Percentiles rank a stretch among this genome's conserved stretches.
Conservation (phyloP, 306 rosid species). For the Vachellia pachyceras region DNA sequence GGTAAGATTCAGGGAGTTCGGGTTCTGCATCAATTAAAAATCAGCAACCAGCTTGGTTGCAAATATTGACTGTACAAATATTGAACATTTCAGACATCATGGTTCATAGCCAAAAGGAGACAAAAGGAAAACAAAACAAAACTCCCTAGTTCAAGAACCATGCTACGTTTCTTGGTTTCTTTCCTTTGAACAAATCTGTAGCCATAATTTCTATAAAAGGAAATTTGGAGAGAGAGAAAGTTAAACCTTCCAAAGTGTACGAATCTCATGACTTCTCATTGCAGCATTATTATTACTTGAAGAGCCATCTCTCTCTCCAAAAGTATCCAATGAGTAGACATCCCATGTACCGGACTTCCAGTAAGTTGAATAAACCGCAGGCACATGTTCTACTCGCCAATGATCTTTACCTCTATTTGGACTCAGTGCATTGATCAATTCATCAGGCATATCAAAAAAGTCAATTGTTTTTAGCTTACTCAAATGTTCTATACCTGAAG, state of each 20-base stretch:
- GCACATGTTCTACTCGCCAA: conserved; percentile 58
- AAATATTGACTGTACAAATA: too few relatives aligned
- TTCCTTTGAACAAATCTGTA: not conserved
- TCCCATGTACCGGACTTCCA: conserved; percentile 77
- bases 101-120: not conserved
- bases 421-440: conserved; percentile 47
- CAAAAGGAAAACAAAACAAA: not conserved
- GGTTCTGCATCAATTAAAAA: not conserved
- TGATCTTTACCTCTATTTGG: conserved; percentile 55
- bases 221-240: not conserved
- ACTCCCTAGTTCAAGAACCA: conserved; percentile 24
- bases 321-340: conserved; percentile 54
- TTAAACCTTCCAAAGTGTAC: conserved; percentile 53
- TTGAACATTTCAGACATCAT: conserved; percentile 27
- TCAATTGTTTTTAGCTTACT: conserved; percentile 60
- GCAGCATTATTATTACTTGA: conserved; percentile 13
- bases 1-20: not conserved
- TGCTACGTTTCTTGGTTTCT: conserved; percentile 22
- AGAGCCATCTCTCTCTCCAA: conserved; percentile 42
- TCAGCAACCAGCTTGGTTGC: not conserved
- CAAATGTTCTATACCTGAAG: conserved; percentile 62
- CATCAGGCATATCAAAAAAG: conserved; percentile 72
- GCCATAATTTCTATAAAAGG: not conserved
- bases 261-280: conserved; percentile 33
- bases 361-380: conserved; percentile 55